Evolutionary conservation across 495 filamentous ascomycete species (phyloP).

Genomic region (Aspergillus carlsbadensis): DNA sequence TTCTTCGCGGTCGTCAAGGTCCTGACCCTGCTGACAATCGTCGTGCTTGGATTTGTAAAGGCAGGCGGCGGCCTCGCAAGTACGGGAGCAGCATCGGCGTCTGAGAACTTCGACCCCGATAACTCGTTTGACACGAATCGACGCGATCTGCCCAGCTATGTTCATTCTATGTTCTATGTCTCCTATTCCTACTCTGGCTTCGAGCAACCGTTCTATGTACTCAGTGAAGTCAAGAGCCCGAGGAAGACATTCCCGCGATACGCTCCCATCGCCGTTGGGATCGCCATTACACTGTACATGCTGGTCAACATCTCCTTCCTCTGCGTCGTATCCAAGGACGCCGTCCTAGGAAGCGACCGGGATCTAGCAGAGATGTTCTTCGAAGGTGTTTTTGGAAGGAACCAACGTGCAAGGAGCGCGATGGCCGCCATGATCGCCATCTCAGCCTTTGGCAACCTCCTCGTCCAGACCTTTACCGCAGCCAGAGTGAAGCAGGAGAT

Average conservation of each 20-base stretch:
- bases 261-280: not conserved
- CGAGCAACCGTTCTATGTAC: not conserved
- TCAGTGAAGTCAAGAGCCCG: not conserved
- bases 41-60: not conserved
- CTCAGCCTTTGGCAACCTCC: not conserved
- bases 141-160: not conserved
- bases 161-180: constrained; percentile 1
- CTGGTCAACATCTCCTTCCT: too few relatives aligned
- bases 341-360: too few relatives aligned
- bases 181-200: not conserved
- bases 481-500: constrained; percentile 1
- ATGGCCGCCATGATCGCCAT: not conserved
- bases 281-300: too few relatives aligned
- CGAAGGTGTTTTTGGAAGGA: not conserved
- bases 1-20: not conserved
- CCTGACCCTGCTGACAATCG: not conserved
- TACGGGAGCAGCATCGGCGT: too few relatives aligned
- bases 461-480: constrained; percentile 1
- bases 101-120: too few relatives aligned
- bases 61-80: too few relatives aligned
- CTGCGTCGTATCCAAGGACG: too few relatives aligned
- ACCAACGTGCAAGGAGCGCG: not conserved
- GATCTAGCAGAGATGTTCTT: not conserved
- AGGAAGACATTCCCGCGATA: not conserved
- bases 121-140: not conserved